A percentile compares a stretch with the other conserved stretches of the same genome.
Conservation (phyloP, 345 rosid genomes). For the Dimocarpus longan region DNA sequence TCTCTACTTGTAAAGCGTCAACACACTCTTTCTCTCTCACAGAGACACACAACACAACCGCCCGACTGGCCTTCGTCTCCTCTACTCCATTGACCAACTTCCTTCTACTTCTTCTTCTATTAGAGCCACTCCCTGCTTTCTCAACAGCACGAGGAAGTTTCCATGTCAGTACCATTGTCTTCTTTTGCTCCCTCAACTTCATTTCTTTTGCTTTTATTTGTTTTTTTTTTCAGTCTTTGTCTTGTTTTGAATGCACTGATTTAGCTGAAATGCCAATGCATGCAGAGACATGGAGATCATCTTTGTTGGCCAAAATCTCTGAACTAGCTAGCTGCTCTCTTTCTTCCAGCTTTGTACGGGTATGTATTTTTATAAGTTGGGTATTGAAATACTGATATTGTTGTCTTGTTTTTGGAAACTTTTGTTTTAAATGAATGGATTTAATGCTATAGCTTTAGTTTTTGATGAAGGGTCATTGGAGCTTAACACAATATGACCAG, state of each 20-base stretch:
- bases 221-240: neutral
- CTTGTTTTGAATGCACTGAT: slow-evolving; percentile 17
- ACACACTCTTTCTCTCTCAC: neutral
- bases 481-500: neutral
- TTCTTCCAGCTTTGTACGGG: slow-evolving; percentile 7
- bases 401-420: neutral
- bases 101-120: neutral
- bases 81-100: neutral
- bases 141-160: neutral
- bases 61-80: no score
- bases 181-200: neutral
- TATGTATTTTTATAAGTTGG: slow-evolving; percentile 5
- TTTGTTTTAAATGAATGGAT: neutral
- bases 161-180: slow-evolving; percentile 4
- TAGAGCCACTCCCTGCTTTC: no score
- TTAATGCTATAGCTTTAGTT: neutral
- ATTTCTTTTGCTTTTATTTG: neutral
- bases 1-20: neutral
- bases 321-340: neutral
- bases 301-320: slow-evolving; percentile 3
- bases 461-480: neutral
- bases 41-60: no score
- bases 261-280: slow-evolving; percentile 12
- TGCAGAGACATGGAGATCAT: neutral
- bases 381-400: neutral